Evolutionary conservation across 2,329 filamentous ascomycete genomes (phyloP), one percentile per base, ranked within the genome.

Genomic region (Colletotrichum noveboracense): DNA sequence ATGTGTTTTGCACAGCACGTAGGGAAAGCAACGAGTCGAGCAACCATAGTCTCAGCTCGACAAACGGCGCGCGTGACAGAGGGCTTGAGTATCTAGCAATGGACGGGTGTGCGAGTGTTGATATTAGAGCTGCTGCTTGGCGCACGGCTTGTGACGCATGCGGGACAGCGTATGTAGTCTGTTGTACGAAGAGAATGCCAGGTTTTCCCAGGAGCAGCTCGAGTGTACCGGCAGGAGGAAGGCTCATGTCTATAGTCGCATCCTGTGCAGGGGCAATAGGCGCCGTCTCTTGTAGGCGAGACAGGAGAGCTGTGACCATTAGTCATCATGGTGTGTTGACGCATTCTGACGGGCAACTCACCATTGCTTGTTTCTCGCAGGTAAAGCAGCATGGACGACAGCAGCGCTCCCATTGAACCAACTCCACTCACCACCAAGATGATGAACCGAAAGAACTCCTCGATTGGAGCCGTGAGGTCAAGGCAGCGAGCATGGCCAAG

Each of bases 401-500:
- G 84, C 38, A 90, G 75, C 10, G 85, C 81, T 90, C 91, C 92
- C 21, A 92, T 79, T 24, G 80, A 82, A 24, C 86, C 85, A 6
- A 85, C 84, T 68, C 86, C 84, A 66, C 86, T 84, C 30, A 88
- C 82, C 10, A 86, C 82, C 30, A 87, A 81, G 78, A 91, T 85
- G 7, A 91, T 78, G 61, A 88, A 87, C 66, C 85, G 84, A 67
- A 92, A 86, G 74, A 93, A 88, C 5, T 83, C 83, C 78, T 90
- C 87, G n/a, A 93, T 88, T 13, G 88, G 87, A 21, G 85, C 82
- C 12, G 85, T 85, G 14, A 93, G 81, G 18, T 86, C 85, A 38
- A 87, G 79, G 75, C 87, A 91, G 56, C 86, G 83, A 79, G 81
- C 80, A 68, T 90, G 89, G 2, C 91, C 91, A 30, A 93, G 85